Evolutionary conservation across 2,329 filamentous ascomycete genomes (phyloP).

Genomic region (Elsinoe fawcettii): DNA sequence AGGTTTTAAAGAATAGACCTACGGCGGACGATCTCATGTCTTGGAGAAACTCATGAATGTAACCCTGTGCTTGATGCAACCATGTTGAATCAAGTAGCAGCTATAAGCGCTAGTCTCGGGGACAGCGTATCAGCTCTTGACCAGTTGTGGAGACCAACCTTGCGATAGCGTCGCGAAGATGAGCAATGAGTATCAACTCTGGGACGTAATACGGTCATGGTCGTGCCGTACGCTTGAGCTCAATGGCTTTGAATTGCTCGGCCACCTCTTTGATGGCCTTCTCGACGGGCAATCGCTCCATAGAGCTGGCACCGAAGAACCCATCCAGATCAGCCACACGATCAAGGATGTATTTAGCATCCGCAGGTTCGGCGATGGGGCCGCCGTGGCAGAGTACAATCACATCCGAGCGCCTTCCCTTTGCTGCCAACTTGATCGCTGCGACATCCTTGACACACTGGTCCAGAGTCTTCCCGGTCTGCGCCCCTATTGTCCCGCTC

Average conservation of each 20-base stretch:
- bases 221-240: background rate
- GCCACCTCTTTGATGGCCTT: slow-evolving; percentile 54
- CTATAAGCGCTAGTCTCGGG: no score
- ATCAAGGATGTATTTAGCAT: slow-evolving; percentile 56
- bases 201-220: no score
- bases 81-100: no score
- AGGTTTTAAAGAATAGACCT: no score
- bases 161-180: no score
- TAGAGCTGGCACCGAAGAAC: slow-evolving; percentile 63
- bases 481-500: slow-evolving; percentile 56
- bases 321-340: slow-evolving; percentile 59
- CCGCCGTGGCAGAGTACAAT: slow-evolving; percentile 65
- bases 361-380: slow-evolving; percentile 56
- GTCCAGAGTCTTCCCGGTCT: slow-evolving; percentile 53
- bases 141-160: no score
- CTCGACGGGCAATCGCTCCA: slow-evolving; percentile 63
- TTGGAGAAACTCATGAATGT: no score
- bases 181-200: no score
- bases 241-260: slow-evolving; percentile 43
- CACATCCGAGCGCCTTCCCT: slow-evolving; percentile 40
- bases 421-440: slow-evolving; percentile 55
- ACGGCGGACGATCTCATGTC: no score
- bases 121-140: no score
- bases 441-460: slow-evolving; percentile 57
- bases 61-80: no score